Evolutionary conservation across 805 yeast genomes (phyloP), one percentile per base, ranked within the genome.

Genomic region (Vanderwaltozyma yarrowii): DNA sequence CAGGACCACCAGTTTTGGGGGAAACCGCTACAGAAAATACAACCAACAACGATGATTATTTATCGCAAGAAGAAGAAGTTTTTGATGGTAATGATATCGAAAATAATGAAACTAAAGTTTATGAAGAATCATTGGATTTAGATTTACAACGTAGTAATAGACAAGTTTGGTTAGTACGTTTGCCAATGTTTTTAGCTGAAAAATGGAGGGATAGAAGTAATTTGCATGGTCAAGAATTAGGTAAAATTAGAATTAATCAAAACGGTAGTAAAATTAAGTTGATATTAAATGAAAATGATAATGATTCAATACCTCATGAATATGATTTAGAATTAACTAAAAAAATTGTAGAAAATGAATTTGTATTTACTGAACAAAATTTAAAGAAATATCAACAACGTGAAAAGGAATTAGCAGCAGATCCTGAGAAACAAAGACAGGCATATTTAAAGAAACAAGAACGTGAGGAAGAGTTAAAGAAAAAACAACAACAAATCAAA

Each of bases 161-260:
- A 51, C 86, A 86, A 48, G 79, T 92, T 30, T 92, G 97, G 98
- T 67, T 92, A 17, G 95, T 92, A 18, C 75, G 92, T 49, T 65
- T 92, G 52, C 97, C 98, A 2, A 77, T 84, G 53, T 86, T 86
- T 52, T 65, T 92, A 43, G 81, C 94, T 23, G 84, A 80, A 30
- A 69, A 74, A 46, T 86, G 96, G 95, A 71, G 77, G 38, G 70
- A 80, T 44, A 70, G 73, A 37, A 74, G 69, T 18, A 64, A 65
- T 32, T 61, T 80, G 35, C 70, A 74, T 37, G 96, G 95, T 6
- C 78, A 80, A 51, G 79, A 78, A 42, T 62, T 92, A 45, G 94
- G 96, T 6, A 78, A 76, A 48, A 83, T 92, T 27, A 75, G 82
- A 52, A 82, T 87, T 43, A 74, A 76, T 49, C 76, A 76, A 45